Base-by-base conservation (phyloP, 2,329 filamentous ascomycete genomes). In the Colletotrichum acutatum region DNA sequence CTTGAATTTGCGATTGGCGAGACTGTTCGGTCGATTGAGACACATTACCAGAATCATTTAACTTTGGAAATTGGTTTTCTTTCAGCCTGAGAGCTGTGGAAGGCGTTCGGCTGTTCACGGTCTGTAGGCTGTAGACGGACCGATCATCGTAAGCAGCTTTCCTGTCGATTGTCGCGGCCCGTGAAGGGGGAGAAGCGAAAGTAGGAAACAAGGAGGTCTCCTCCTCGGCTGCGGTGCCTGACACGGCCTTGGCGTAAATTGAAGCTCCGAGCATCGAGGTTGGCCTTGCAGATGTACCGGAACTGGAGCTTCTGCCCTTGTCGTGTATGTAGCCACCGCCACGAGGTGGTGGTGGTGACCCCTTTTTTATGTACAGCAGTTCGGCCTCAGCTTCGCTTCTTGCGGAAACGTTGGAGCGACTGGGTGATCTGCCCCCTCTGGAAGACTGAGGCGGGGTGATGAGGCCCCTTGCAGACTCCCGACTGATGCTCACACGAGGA, bases 381-480 rank as follows among this genome's bases (percentile, higher is more conserved):
- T 81, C 80, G 28, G 83, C 75, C 74, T 86, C 83, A 0, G 87
- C 87, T 34, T 82, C 83, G 65, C 82, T 85, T 19, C 75, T 78
- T 12, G 79, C 79, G 1, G 81, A 80, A n/a, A 77, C 76, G 64
- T 70, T 78, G 67, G 70, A 80, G 62, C 75, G 81, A 71, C 76
- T 77, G 2, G 78, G 76, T 19, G 78, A 79, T 66, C 57, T 76
- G 7, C 46, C n/a, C 58, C 70, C 32, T 30, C 74, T 66, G 22
- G 69, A 61, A 53, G 60, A 54, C 9, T 75, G 69, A 28, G 77
- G 71, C 32, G 75, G 74, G 22, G 79, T 80, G 24, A 83, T 78
- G 6, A 82, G 77, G 9, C 84, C 83, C 30, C 76, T 79, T 8
- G 81, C 84, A 5, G 80, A 79, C 71, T 85, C 83, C 14, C 82